Conservation (phyloP, 768 basidiomycete species). For the Melanogaster broomeanus region DNA sequence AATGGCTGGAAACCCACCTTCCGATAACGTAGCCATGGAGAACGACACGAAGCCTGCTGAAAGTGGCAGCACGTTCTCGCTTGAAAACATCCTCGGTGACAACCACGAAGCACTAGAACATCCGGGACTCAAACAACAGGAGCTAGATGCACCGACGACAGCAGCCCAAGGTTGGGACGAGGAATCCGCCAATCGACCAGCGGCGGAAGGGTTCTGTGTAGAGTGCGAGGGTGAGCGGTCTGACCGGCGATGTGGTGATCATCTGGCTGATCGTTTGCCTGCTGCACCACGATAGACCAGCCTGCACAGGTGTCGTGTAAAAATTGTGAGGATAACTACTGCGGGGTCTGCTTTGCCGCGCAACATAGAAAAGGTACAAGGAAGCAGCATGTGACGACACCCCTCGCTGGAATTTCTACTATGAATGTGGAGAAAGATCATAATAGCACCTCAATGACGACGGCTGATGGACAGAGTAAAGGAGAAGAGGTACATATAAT, state of each 20-base stretch:
- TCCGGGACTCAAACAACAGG: conserved; percentile 37
- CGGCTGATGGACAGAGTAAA: conserved; percentile 4
- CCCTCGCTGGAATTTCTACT: conserved; percentile 33
- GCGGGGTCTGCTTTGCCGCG: conserved; percentile 84
- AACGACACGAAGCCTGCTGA: conserved; percentile 5
- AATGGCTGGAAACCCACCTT: conserved; percentile 23
- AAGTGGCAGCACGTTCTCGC: conserved; percentile 44
- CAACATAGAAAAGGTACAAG: conserved; percentile 83
- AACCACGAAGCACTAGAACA: conserved; percentile 66
- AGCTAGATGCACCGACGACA: conserved; percentile 34
- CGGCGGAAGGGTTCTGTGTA: conserved; percentile 68
- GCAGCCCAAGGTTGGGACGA: conserved; percentile 67
- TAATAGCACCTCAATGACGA: conserved; percentile 14
- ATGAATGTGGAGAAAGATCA: conserved; percentile 7
- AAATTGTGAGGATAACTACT: conserved; percentile 71
- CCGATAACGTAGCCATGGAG: conserved; percentile 14
- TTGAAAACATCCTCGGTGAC: conserved; percentile 69
- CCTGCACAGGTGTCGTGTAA: conserved; percentile 76
- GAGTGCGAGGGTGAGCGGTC: conserved; percentile 78
- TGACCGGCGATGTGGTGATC: neutral
- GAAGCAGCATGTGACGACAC: conserved; percentile 59
- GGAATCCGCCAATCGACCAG: conserved; percentile 47
- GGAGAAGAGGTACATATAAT: conserved; percentile 22
- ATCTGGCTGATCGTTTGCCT: neutral
- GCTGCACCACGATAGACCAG: conserved; percentile 55